Evolutionary conservation across 306 rosid species (phyloP).

Genomic region (Sophora flavescens): DNA sequence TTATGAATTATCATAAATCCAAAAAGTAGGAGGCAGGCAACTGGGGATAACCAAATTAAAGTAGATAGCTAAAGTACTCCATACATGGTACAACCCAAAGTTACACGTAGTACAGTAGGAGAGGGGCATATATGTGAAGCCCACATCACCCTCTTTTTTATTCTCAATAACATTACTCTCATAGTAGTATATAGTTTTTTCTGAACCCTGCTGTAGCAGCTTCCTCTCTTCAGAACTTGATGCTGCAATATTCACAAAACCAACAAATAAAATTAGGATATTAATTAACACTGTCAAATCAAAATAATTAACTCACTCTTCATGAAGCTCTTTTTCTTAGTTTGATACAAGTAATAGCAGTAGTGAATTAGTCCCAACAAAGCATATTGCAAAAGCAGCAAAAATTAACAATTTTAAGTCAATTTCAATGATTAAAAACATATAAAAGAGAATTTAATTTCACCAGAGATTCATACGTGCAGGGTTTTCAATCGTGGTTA

Average conservation of each 20-base stretch:
- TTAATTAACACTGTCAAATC: not conserved
- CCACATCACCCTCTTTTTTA: not conserved
- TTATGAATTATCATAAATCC: not conserved
- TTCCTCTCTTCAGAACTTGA: constrained; percentile 4
- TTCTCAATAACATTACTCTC: not conserved
- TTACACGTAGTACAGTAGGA: not conserved
- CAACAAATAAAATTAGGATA: not conserved
- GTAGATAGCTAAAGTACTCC: not conserved
- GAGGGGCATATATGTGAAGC: not conserved
- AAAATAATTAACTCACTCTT: not conserved
- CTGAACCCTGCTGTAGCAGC: not conserved
- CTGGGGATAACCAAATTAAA: not conserved
- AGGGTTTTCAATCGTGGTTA: no score
- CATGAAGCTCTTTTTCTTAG: not conserved
- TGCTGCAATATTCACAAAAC: not conserved
- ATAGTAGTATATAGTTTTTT: not conserved
- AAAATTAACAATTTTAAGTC: not conserved
- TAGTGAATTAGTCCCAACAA: not conserved
- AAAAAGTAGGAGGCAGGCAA: not conserved
- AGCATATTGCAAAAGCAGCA: not conserved
- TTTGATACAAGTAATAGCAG: not conserved
- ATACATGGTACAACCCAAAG: not conserved
- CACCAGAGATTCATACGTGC: not conserved
- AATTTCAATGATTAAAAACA: not conserved
- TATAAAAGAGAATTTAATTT: not conserved